Evolutionary conservation across 2,329 filamentous ascomycete genomes (phyloP), one percentile per base, ranked within the genome.

Genomic region (Claviceps citrina): DNA sequence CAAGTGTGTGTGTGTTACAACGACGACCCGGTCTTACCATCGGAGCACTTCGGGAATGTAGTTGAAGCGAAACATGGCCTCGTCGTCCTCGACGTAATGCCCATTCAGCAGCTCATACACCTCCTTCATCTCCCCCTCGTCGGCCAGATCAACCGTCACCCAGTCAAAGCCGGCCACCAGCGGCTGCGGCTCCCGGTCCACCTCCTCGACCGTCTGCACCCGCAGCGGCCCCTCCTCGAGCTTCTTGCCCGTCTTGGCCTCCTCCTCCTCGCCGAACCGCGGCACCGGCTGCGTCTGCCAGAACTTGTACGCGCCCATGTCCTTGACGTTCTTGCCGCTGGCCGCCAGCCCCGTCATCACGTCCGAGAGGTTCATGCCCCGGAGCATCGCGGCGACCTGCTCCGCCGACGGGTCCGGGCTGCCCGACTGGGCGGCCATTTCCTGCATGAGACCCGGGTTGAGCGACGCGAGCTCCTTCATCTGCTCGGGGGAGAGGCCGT

Each of bases 221-320:
- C 80, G 82, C 56, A 98, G 83, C 0, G 87, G 85, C 0, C 91
- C 91, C 52, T 96, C 87, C 46, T 77, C 67, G 36, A 77, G 62
- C 38, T 71, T 64, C 36, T 67, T 62, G 12, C 54, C 51, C n/a
- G n/a, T n/a, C n/a, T n/a, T n/a, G n/a, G n/a, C n/a, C n/a, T n/a
- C n/a, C n/a, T n/a, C n/a, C 43, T 67, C 60, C 57, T 78, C 66
- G 52, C 73, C 79, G 54, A 96, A 94, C 54, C 79, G 80, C 38
- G 84, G 83, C 43, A 98, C 91, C 1, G 91, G 91, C 61, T 98
- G 91, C 35, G 91, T 98, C 60, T 85, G 79, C 91, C 91, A 98
- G 66, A 98, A 98, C 63, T 93, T 95, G 71, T 96, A 95, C 43
- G 80, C 84, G 6, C 81, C 86, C 85, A 95, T 94, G 56, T 95